Evolutionary conservation across 257 asterid genomes (phyloP).

Genomic region (Nicotiana undulata): DNA sequence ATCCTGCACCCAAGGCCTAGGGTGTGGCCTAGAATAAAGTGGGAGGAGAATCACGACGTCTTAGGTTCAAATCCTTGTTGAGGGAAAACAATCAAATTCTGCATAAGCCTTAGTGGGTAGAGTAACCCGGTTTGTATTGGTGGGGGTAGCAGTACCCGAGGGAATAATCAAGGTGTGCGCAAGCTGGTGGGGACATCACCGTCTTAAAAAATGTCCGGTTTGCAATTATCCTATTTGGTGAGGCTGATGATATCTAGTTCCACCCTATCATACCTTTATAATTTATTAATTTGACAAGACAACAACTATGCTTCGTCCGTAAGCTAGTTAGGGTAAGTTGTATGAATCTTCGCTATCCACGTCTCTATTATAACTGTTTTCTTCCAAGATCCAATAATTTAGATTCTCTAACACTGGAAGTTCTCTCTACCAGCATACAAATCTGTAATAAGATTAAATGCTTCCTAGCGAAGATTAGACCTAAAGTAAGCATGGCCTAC

Average conservation of each 20-base stretch:
- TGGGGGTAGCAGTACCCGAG: no score
- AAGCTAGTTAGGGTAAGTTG: background rate
- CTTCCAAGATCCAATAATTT: background rate
- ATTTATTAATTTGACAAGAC: background rate
- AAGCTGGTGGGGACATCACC: no score
- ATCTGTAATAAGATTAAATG: background rate
- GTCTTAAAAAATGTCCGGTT: background rate
- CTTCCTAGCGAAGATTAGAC: background rate
- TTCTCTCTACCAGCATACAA: background rate
- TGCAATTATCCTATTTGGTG: background rate
- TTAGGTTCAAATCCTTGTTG: no score
- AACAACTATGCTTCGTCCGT: background rate
- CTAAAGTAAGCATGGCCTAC: background rate
- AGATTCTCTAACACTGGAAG: background rate
- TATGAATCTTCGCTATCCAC: background rate
- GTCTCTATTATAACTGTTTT: background rate
- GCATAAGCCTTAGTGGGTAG: no score
- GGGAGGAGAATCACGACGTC: no score
- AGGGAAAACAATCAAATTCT: no score
- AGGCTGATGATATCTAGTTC: background rate
- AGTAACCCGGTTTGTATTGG: no score
- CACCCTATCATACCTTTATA: background rate
- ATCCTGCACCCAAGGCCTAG: background rate
- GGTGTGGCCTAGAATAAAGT: no score
- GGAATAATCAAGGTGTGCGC: no score